A percentile compares a stretch with the other conserved stretches of the same genome.
Conservation (phyloP, 2,329 filamentous ascomycete species). For the Dothiorella sarmentorum region DNA sequence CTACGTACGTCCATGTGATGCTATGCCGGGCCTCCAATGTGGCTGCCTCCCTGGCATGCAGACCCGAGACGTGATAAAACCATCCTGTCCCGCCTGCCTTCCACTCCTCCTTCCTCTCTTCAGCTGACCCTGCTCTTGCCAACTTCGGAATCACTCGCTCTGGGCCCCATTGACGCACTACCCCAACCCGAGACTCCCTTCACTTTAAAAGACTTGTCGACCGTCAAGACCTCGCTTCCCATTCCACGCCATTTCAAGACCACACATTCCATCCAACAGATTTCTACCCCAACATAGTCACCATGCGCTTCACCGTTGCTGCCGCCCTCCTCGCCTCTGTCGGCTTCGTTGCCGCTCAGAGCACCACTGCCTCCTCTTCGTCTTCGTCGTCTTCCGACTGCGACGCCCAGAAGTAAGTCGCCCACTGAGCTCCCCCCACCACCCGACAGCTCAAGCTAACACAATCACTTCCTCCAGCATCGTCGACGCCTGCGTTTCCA, state of each 20-base stretch:
- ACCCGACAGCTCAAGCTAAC: neutral
- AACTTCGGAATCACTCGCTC: constrained; percentile 4
- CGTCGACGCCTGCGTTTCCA: constrained; percentile 47
- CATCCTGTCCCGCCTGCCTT: constrained; percentile 1
- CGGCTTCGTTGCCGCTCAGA: constrained; percentile 20
- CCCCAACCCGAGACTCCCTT: too few relatives aligned
- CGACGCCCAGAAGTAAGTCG: constrained; percentile 38
- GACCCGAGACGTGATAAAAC: neutral
- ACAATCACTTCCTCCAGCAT: constrained; percentile 38
- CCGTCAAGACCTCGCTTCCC: neutral
- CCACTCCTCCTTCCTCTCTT: too few relatives aligned
- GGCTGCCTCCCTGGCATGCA: neutral
- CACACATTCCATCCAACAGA: neutral
- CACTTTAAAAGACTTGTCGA: neutral
- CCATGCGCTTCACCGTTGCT: constrained; percentile 14
- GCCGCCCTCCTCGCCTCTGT: constrained; percentile 15
- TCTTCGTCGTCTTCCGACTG: constrained; percentile 23
- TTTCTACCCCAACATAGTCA: neutral
- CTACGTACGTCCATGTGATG: constrained; percentile 16
- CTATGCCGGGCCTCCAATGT: too few relatives aligned
- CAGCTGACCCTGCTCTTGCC: neutral
- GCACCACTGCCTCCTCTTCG: neutral
- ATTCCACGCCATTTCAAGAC: neutral
- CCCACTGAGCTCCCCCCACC: neutral
- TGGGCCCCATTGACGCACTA: neutral